Conservation (phyloP, 2,329 filamentous ascomycete genomes). For the Mariannaea elegans region DNA sequence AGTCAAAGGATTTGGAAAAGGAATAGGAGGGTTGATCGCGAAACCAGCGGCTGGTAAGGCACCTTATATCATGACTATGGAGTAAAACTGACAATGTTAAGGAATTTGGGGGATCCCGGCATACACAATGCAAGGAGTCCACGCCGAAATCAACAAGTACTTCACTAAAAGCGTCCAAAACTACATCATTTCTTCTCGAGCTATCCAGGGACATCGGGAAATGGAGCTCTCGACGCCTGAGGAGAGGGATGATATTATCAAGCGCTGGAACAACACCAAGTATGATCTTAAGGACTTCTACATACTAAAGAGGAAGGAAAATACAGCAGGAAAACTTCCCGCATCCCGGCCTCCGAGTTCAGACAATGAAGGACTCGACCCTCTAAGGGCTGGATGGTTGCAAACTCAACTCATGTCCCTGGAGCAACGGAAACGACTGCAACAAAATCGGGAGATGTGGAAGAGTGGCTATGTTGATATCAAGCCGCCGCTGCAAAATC, state of each 20-base stretch:
- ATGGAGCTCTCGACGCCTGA: constrained; percentile 60
- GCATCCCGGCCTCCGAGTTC: constrained; percentile 28
- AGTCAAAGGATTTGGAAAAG: constrained; percentile 83
- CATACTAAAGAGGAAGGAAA: constrained; percentile 58
- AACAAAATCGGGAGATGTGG: constrained; percentile 57
- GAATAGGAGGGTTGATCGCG: constrained; percentile 80
- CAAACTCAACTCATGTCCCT: constrained; percentile 58
- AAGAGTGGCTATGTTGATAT: constrained; percentile 42
- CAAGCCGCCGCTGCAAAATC: constrained; percentile 1
- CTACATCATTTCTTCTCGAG: constrained; percentile 81
- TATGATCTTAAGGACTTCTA: constrained; percentile 70
- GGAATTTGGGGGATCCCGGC: constrained; percentile 77
- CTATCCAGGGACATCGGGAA: constrained; percentile 78
- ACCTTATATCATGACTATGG: neutral
- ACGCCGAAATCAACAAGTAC: constrained; percentile 77
- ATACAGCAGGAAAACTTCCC: constrained; percentile 47
- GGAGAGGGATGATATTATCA: constrained; percentile 71
- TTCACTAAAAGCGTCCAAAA: constrained; percentile 78
- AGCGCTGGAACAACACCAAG: constrained; percentile 69
- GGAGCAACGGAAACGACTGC: constrained; percentile 61
- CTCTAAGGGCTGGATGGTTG: constrained; percentile 56
- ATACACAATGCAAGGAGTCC: constrained; percentile 83
- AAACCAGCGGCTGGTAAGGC: constrained; percentile 80
- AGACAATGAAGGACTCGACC: constrained; percentile 35
- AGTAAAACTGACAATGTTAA: constrained; percentile 32